Evolutionary conservation across 805 yeast species (phyloP).

Genomic region (Candida silvatica): DNA sequence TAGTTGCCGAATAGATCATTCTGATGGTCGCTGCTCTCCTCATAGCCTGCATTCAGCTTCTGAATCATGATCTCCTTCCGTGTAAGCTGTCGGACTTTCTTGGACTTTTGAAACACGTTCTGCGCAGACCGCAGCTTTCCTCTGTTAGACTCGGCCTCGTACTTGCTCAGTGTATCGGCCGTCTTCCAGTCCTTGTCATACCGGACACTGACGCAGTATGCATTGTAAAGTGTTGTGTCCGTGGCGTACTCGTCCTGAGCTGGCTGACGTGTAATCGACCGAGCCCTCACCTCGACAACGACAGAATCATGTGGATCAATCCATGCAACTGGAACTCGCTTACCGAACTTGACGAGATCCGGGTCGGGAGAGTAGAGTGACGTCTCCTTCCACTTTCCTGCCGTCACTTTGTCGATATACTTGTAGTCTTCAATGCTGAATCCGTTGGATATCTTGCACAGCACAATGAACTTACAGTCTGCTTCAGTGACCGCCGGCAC

Average conservation of each 20-base stretch:
- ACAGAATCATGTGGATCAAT: constrained; percentile 70
- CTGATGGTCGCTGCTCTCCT: constrained; percentile 3
- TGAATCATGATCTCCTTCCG: constrained; percentile 9
- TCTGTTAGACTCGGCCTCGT: constrained; percentile 20
- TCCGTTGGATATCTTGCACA: constrained; percentile 82
- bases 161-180: constrained; percentile 49
- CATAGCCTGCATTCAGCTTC: constrained; percentile 8
- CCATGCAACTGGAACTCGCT: constrained; percentile 62
- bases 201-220: constrained; percentile 61
- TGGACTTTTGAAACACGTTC: constrained; percentile 17
- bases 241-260: constrained; percentile 42
- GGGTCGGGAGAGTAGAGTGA: constrained; percentile 31
- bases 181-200: constrained; percentile 57
- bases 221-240: constrained; percentile 66
- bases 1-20: constrained; percentile 32
- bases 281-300: constrained; percentile 76
- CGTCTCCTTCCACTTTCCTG: constrained; percentile 51
- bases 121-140: constrained; percentile 9
- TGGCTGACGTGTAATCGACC: constrained; percentile 50
- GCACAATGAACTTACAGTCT: constrained; percentile 43
- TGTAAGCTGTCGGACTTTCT: no score
- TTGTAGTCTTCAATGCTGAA: constrained; percentile 51
- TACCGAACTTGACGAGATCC: constrained; percentile 43
- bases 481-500: constrained; percentile 6
- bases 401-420: constrained; percentile 43